Base-by-base conservation (phyloP, 1,139 yeast species). In the Candida smagusa region DNA sequence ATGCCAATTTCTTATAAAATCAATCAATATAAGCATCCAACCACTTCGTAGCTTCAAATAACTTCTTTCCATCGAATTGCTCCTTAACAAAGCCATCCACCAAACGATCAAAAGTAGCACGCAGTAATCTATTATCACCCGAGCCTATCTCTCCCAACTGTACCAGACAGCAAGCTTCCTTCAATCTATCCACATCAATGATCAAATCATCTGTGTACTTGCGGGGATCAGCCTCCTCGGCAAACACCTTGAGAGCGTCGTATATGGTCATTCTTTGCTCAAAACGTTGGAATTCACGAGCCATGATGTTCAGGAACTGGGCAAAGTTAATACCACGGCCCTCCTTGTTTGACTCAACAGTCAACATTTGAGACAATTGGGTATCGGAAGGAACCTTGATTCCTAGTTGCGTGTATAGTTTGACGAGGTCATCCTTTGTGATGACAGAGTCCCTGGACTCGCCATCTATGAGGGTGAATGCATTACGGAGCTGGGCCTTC, bases 391-490 rank as follows among this genome's bases (percentile, higher is more conserved):
- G 78, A 3, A 61, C 52, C 59, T 54, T 53, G 30, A 66, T 40
- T 1, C 88, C 63, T 64, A 72, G 36, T 62, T 79, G 52, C 22
- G 73, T 65, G 48, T 82, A 73, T 41, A 85, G 67, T 28, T 74
- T 72, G 30, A 65, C 63, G 44, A 90, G 54, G 55, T 90, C 96
- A 2, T 64, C 65, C 21, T 64, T 57, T 1, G 84, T 68, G 33
- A 90, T 79, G 7, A 61, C 54, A 1, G 92, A 88, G 50, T 88
- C 92, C 28, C 86, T 81, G 44, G 73, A 63, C 26, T 89, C 94
- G 28, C 86, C 86, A 53, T 90, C 97, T n/a, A 90, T 77, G 48
- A 88, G 59, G 9, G 76, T 68, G 52, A 77, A 77, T 1, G 75
- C 77, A 41, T 71, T 68, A 23, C 75, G 51, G 28, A 71, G 61